Evolutionary conservation across 2,329 filamentous ascomycete species (phyloP), one percentile per base, ranked within the genome.

Genomic region (Byssothecium circinans): DNA sequence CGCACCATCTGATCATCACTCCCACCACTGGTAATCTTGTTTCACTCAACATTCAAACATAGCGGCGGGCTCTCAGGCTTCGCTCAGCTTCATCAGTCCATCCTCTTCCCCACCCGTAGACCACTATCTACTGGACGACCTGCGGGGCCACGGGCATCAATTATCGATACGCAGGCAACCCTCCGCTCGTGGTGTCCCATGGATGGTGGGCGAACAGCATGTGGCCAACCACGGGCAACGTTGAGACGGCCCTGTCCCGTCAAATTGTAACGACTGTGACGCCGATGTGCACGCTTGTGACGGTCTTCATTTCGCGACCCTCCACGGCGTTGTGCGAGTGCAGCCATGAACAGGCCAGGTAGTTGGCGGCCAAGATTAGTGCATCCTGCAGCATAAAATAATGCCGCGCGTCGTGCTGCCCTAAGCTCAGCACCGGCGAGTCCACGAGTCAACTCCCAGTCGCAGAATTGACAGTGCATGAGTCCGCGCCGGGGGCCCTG

Each of bases 361-460:
- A 60, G 63, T 62, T 64, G 64, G 60, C 60, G 60, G 46, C 53
- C 54, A 64, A 60, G 56, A 62, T 61, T 63, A 64, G 60, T 63
- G 62, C 62, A 61, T 58, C 54, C 56, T 55, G 57, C 57, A 60
- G 65, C 67, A 68, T 61, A 61, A 62, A 65, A 53, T 67, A 66
- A 65, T 69, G 68, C 67, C 64, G 62, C 65, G 61, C 58, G 64
- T 60, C 64, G 56, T 62, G 64, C 66, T 61, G 65, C 65, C 52
- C 60, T 66, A 64, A 62, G 54, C 53, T 51, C 41, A 44, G 41
- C 54, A 49, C 51, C 53, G 55, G 47, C 52, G 51, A 53, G 53
- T 56, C 62, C 64, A 63, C 64, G 62, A 68, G 62, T 67, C 65
- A 64, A 61, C 47, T 52, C 61, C 57, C 54, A 61, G 64, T 63